Evolutionary conservation across 192 early-diverging fungal genomes (phyloP).

Genomic region (Mortierella antarctica): DNA sequence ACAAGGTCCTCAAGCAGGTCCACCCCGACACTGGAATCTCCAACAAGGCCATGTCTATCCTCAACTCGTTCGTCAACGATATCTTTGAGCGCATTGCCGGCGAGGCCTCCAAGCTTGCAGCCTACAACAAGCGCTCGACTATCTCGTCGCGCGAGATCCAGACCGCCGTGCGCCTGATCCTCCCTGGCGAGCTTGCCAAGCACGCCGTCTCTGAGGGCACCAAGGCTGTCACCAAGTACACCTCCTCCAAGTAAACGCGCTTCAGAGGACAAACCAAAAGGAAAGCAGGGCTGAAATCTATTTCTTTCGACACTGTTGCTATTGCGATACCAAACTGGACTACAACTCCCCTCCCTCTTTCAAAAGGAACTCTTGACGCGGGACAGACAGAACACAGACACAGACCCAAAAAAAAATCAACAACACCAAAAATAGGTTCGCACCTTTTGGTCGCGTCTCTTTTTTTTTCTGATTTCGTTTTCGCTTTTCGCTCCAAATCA

Average conservation of each 20-base stretch:
- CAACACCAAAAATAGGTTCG: background rate
- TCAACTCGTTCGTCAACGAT: constrained; percentile 97
- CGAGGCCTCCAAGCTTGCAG: constrained; percentile 85
- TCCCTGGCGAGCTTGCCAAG: constrained; percentile 95
- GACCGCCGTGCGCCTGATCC: constrained; percentile 73
- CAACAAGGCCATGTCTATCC: constrained; percentile 97
- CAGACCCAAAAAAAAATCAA: background rate
- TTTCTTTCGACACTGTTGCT: background rate
- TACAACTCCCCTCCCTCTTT: background rate
- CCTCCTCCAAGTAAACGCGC: constrained; percentile 74
- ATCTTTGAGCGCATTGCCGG: constrained; percentile 96
- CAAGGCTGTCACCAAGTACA: constrained; percentile 98
- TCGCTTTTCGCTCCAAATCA: constrained; percentile 7
- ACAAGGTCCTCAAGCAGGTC: constrained; percentile 97
- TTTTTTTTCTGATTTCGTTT: constrained; percentile 9
- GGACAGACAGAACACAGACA: background rate
- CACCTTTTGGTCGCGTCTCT: constrained; percentile 8
- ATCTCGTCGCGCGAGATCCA: constrained; percentile 97
- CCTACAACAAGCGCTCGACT: constrained; percentile 96
- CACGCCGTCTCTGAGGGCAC: constrained; percentile 98
- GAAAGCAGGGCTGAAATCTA: background rate
- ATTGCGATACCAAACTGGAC: background rate
- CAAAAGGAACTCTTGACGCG: background rate
- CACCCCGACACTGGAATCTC: constrained; percentile 98
- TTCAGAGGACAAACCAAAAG: background rate